Base-by-base conservation (phyloP, 305 asterid genomes). In the Rubia balearica region DNA sequence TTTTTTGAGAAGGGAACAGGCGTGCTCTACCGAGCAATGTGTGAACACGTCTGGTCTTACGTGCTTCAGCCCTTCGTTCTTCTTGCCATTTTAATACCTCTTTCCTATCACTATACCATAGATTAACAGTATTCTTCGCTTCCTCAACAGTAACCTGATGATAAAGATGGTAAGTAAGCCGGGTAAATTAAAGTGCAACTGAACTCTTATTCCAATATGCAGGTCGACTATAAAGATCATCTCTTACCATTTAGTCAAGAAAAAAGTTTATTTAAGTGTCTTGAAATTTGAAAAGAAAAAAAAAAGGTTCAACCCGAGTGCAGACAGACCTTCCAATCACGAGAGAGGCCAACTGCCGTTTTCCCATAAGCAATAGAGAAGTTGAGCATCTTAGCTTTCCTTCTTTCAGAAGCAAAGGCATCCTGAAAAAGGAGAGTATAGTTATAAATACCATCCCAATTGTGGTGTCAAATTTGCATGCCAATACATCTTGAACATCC, bases 331-430 rank as follows among this genome's bases (percentile, higher is more conserved):
- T 90, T 90, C 99, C 99, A 95, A 81, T 95, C 97, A 24, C 92
- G 96, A 61, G 99, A 86, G 61, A 95, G 97, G 71, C 99, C 99
- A 66, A 88, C 82, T 0, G 86, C 65, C 14, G 98, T 95, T 85
- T 91, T 92, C 63, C 99, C 99, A 40, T 95, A 95, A 2, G 99
- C 99, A 59, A 95, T 95, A 78, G 99, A 95, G 77, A 95, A 95
- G 82, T 95, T 95, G 4, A 95, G 99, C 99, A 95, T 95, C 89
- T 95, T 95, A 40, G 98, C 98, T 83, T 90, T 95, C 83, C 99
- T 89, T 84, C 98, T 87, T 87, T 91, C 99, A 72, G 99, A 85
- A 60, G 89, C 96, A 83, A 89, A 95, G 59, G 95, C 92, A 84
- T 95, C 98, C 99, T 95, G 87, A 67, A 76, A 81, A 72, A 65